phyloP scores from a whole-genome alignment of 1,139 yeast species.

The Scheffersomyces illinoinensis region DNA sequence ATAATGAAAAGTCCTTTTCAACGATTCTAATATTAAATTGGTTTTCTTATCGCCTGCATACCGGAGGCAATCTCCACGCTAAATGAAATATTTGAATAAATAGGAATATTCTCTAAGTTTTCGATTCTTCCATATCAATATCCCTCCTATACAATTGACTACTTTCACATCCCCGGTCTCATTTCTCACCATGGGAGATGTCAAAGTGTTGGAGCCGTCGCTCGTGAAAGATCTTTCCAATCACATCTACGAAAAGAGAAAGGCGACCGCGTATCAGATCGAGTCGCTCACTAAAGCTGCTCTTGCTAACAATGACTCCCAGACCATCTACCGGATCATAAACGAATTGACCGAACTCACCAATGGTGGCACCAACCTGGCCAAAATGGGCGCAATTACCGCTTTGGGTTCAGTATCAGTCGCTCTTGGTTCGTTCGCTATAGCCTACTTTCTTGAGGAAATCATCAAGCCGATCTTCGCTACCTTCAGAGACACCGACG shows the following conservation, averaged over 20 bases:
- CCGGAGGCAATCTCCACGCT: neutral
- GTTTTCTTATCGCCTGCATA: neutral
- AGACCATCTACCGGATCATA: slow-evolving; percentile 66
- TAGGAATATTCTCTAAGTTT: neutral
- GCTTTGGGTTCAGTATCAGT: slow-evolving; percentile 53
- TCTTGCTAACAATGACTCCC: slow-evolving; percentile 66
- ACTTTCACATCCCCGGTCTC: neutral
- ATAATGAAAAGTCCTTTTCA: no score
- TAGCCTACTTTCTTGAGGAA: slow-evolving; percentile 70
- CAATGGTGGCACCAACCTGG: slow-evolving; percentile 42
- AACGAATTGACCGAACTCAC: slow-evolving; percentile 50
- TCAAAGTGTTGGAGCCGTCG: slow-evolving; percentile 60
- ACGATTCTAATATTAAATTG: no score
- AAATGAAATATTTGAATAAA: neutral
- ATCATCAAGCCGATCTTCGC: slow-evolving; percentile 93
- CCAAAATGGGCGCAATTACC: slow-evolving; percentile 53
- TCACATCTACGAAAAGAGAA: slow-evolving; percentile 89
- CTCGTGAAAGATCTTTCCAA: slow-evolving; percentile 84
- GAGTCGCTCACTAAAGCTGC: slow-evolving; percentile 83
- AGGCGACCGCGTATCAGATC: slow-evolving; percentile 88
- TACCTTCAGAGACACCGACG: slow-evolving; percentile 95
- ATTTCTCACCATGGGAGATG: slow-evolving; percentile 21
- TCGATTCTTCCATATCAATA: neutral
- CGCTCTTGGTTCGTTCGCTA: slow-evolving; percentile 50
- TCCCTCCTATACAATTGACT: neutral